These are phyloP conservation scores for Myxozyma geophila DNA, from an alignment of 805 yeast species.

Conservation along the genomic window DNA sequence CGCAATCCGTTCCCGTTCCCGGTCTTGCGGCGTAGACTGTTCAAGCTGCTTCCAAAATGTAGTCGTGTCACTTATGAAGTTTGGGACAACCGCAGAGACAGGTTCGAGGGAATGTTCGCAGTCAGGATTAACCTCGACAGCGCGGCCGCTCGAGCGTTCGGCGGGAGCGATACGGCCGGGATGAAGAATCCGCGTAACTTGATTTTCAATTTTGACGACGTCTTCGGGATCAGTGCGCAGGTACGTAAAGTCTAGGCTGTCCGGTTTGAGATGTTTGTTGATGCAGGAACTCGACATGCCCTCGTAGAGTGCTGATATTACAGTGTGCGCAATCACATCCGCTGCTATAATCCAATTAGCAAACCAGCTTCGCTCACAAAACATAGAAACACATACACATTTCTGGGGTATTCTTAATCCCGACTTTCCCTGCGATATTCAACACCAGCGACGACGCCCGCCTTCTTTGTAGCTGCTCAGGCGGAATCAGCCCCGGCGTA, in stretches of 20 bases:
- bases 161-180: not conserved
- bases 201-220: conserved; percentile 1
- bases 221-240: conserved; percentile 15
- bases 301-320: conserved; percentile 11
- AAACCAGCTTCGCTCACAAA: not conserved
- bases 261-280: conserved; percentile 10
- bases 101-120: not conserved
- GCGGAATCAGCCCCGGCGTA: conserved; percentile 14
- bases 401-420: conserved; percentile 22
- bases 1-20: conserved; percentile 9
- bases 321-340: conserved; percentile 16
- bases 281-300: conserved; percentile 20
- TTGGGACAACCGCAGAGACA: not conserved
- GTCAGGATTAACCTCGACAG: not conserved
- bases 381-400: conserved; percentile 2
- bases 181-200: not conserved
- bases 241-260: conserved; percentile 8
- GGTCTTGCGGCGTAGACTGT: conserved; percentile 8
- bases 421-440: conserved; percentile 14
- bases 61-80: not conserved
- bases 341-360: conserved; percentile 6
- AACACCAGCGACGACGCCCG: conserved; percentile 9
- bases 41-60: conserved; percentile 9
- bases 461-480: not conserved
- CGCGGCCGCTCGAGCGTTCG: not conserved